Evolutionary conservation across 352 stramenopile species (phyloP), one percentile per base, ranked within the genome.

Genomic region (Blastocystis sp.): DNA sequence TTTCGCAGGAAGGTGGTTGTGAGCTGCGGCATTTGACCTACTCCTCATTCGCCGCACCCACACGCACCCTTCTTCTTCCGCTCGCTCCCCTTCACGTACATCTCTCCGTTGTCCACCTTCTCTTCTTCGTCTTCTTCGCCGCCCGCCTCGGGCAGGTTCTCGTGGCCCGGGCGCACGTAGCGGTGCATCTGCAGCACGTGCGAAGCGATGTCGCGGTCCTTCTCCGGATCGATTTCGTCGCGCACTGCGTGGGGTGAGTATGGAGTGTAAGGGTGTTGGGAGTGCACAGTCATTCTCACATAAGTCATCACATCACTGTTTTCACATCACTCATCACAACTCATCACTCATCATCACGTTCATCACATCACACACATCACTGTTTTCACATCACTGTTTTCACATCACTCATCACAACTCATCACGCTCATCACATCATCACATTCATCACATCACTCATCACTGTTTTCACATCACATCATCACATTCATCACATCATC

Each of bases 1-100:
- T 99, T 99, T 89, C 98, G 96, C 43, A 99, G 91, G 88, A 99
- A 99, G 88, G 98, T 95, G 66, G 95, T 78, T 68, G 96, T 96
- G 42, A 98, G 91, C 42, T 98, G 93, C 68, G 94, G 93, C 42
- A 91, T 71, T 34, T 89, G 63, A 19, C 28, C 28, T 34, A 34
- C 28, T 34, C 28, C 28, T 34, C 28, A 34, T 34, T 34, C 28
- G 28, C 65, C 69, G 24, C 52, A 43, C 82, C 94, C 82, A n/a
- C 24, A 87, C 17, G 28, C 76, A 11, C 17, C 28, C 21, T n/a
- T 7, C 19, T 45, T 21, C 17, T 24, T 52, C 28, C 89, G 28
- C 54, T 19, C 24, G 34, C 48, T 92, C 90, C 89, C 93, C 92
- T 87, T 92, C 90, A 91, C 82, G 89, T 93, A 91, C 38, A 64